Evolutionary conservation across 108 stramenopile genomes (phyloP).

Genomic region (Heterococcus sp.): DNA sequence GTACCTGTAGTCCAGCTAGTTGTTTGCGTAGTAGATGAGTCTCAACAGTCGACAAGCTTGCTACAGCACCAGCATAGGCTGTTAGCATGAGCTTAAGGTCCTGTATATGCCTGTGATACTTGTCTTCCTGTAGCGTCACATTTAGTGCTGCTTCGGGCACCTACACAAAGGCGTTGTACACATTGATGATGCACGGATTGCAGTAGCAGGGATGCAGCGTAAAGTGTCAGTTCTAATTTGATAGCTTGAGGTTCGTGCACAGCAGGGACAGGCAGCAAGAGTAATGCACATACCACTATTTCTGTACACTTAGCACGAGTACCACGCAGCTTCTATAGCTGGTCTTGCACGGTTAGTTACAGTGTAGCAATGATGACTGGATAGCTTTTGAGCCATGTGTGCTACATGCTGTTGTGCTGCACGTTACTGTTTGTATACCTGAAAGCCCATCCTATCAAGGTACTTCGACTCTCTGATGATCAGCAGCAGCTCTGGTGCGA

Average conservation of each 20-base stretch:
- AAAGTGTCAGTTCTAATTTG: too few relatives aligned
- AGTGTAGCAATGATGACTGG: too few relatives aligned
- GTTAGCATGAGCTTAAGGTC: slow-evolving; percentile 56
- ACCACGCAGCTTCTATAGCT: too few relatives aligned
- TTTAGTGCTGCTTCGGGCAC: slow-evolving; percentile 68
- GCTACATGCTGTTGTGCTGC: too few relatives aligned
- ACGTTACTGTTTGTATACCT: slow-evolving; percentile 12
- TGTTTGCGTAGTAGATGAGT: slow-evolving; percentile 44
- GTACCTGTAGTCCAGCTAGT: slow-evolving; percentile 52
- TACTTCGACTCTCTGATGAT: slow-evolving; percentile 68
- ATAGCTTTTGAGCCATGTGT: too few relatives aligned
- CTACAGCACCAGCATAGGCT: slow-evolving; percentile 46
- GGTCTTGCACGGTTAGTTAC: too few relatives aligned
- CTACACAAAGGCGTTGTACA: slow-evolving; percentile 1
- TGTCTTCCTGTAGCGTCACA: slow-evolving; percentile 69
- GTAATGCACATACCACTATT: too few relatives aligned
- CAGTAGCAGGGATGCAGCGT: too few relatives aligned
- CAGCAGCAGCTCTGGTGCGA: slow-evolving; percentile 54
- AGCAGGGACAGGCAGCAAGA: too few relatives aligned
- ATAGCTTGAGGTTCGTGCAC: too few relatives aligned
- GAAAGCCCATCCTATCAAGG: slow-evolving; percentile 68
- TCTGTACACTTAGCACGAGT: too few relatives aligned
- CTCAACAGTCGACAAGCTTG: slow-evolving; percentile 54
- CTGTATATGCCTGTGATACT: slow-evolving; percentile 58
- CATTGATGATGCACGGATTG: too few relatives aligned